A percentile compares a stretch with the other conserved stretches of the same genome.
Conservation (phyloP, 2,329 filamentous ascomycete genomes). For the Chrysosporium keratinophilum region DNA sequence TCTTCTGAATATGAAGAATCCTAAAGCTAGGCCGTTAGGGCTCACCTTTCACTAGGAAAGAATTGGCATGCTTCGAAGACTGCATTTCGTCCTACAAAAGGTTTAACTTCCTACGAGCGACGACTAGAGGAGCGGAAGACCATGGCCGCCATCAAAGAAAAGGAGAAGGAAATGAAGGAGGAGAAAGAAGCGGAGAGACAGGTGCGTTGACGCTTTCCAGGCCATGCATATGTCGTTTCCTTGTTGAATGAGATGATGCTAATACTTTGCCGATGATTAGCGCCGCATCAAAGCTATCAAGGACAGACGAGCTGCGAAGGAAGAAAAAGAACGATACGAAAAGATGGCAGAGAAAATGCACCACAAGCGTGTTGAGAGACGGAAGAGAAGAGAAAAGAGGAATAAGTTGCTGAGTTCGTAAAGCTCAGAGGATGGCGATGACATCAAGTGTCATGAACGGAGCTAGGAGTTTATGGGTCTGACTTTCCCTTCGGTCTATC, state of each 20-base stretch:
- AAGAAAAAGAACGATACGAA: constrained; percentile 84
- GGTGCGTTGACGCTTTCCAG: constrained; percentile 41
- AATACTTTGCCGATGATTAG: constrained; percentile 37
- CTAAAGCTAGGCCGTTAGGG: neutral
- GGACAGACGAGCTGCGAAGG: constrained; percentile 77
- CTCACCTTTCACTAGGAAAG: constrained; percentile 55
- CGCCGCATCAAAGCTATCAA: constrained; percentile 67
- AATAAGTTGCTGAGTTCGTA: constrained; percentile 45
- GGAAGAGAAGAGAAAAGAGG: constrained; percentile 93
- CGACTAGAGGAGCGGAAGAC: constrained; percentile 60
- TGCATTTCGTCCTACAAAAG: constrained; percentile 71
- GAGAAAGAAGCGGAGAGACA: constrained; percentile 86
- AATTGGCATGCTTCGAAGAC: constrained; percentile 81
- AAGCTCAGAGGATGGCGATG: neutral
- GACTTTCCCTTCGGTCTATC: neutral
- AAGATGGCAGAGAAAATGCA: constrained; percentile 98
- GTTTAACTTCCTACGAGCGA: constrained; percentile 68
- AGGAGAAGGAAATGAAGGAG: constrained; percentile 90
- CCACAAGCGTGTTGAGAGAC: constrained; percentile 79
- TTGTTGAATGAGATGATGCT: constrained; percentile 7
- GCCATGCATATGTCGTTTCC: neutral
- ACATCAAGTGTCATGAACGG: neutral
- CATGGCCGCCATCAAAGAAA: constrained; percentile 70
- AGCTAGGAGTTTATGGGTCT: neutral
- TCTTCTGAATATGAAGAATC: neutral